A percentile compares a stretch with the other conserved stretches of the same genome.
phyloP scores from a whole-genome alignment of 352 stramenopile genomes.

The Globisporangium cylindrosporum region DNA sequence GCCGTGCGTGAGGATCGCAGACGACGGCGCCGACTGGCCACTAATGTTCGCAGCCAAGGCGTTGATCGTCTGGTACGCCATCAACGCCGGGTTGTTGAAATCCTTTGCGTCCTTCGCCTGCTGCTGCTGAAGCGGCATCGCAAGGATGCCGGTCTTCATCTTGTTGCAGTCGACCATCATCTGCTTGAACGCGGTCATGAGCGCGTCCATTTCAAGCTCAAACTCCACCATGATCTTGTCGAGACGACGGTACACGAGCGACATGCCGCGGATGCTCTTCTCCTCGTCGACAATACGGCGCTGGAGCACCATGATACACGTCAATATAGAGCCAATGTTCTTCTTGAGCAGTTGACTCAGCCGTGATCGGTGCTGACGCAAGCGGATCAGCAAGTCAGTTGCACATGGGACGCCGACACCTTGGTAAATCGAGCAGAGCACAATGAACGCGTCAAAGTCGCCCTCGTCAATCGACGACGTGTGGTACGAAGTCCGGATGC shows the following conservation, averaged over 20 bases:
- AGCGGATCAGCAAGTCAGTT: slow-evolving; percentile 66
- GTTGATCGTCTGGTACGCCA: slow-evolving; percentile 84
- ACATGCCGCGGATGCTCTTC: slow-evolving; percentile 78
- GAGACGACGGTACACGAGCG: slow-evolving; percentile 67
- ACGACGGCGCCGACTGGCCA: slow-evolving; percentile 45
- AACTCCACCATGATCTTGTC: slow-evolving; percentile 55
- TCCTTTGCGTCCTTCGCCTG: slow-evolving; percentile 55
- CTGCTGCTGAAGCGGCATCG: slow-evolving; percentile 72
- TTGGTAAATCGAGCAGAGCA: slow-evolving; percentile 86
- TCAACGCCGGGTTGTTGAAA: slow-evolving; percentile 59
- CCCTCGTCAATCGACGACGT: slow-evolving; percentile 80
- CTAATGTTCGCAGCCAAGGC: slow-evolving; percentile 71
- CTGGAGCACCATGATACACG: slow-evolving; percentile 71
- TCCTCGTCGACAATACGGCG: slow-evolving; percentile 71
- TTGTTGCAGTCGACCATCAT: slow-evolving; percentile 72
- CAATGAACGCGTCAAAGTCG: slow-evolving; percentile 83
- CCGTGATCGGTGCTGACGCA: slow-evolving; percentile 66
- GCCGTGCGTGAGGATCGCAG: slow-evolving; percentile 75
- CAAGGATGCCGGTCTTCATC: slow-evolving; percentile 78
- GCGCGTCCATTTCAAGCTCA: slow-evolving; percentile 62
- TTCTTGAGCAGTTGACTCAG: slow-evolving; percentile 73
- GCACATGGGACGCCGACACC: slow-evolving; percentile 54
- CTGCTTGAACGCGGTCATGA: slow-evolving; percentile 71
- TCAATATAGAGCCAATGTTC: slow-evolving; percentile 67
- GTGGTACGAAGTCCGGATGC: slow-evolving; percentile 78